phyloP scores from a whole-genome alignment of 2,329 filamentous ascomycete genomes.

The Macrophomina phaseolina region DNA sequence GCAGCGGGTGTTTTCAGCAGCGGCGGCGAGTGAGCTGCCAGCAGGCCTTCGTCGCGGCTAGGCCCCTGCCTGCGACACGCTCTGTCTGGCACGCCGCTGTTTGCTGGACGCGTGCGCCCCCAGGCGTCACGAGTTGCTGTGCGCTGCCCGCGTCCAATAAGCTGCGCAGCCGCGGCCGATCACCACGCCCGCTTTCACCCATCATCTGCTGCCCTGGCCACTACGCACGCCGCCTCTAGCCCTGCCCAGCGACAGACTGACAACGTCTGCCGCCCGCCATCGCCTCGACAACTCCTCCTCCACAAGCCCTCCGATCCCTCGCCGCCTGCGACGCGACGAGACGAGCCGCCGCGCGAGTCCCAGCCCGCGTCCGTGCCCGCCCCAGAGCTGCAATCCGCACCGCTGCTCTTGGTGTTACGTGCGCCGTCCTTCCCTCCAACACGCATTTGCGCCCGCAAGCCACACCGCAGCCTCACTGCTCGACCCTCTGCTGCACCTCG shows the following conservation, averaged over 20 bases:
- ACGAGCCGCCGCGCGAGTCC: conserved; percentile 11
- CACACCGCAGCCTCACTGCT: conserved; percentile 9
- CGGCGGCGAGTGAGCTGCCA: neutral
- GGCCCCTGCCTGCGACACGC: conserved; percentile 5
- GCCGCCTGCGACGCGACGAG: conserved; percentile 13
- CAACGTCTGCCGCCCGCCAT: neutral
- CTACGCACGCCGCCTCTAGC: neutral
- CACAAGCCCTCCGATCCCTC: neutral
- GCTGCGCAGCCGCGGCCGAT: conserved; percentile 9
- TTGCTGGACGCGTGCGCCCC: conserved; percentile 16
- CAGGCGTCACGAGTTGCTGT: conserved; percentile 20
- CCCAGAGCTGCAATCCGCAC: conserved; percentile 3
- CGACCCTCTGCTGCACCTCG: neutral
- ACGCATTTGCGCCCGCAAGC: conserved; percentile 22
- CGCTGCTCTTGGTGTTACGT: conserved; percentile 23
- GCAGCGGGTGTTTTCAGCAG: conserved; percentile 4
- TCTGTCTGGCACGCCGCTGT: conserved; percentile 7
- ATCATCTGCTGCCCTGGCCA: conserved; percentile 17
- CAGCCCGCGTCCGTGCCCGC: conserved; percentile 12
- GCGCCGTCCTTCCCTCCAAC: conserved; percentile 24
- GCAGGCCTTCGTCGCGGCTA: conserved; percentile 3
- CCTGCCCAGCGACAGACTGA: neutral
- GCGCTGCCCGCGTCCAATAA: conserved; percentile 12
- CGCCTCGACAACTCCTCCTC: neutral
- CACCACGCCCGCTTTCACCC: conserved; percentile 23